A percentile compares a stretch with the other conserved stretches of the same genome.
These are phyloP conservation scores for Tilletia caries DNA, from an alignment of 1,284 basidiomycete genomes.

Conservation along the genomic window DNA sequence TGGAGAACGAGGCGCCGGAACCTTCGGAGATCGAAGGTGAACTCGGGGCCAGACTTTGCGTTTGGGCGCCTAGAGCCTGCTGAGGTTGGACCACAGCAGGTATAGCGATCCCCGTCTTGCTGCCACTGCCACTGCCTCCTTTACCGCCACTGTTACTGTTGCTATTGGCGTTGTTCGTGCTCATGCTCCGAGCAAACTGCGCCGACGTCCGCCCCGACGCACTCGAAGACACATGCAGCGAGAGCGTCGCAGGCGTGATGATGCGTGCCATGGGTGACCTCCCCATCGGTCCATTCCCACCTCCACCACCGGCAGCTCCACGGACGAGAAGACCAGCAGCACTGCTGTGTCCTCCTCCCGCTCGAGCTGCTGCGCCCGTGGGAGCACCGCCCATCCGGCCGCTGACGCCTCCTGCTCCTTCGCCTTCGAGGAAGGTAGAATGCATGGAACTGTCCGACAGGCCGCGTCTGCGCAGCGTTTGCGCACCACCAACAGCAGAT, in stretches of 20 bases:
- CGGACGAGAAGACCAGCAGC: conserved; percentile 4
- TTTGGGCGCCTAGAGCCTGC: too few species aligned
- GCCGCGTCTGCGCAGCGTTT: conserved; percentile 36
- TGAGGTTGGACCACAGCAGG: background rate
- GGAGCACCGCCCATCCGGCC: too few species aligned
- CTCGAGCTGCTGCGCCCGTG: background rate
- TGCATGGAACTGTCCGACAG: conserved; percentile 49
- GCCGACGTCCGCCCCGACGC: conserved; percentile 4
- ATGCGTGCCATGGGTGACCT: conserved; percentile 35
- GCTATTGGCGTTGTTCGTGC: background rate
- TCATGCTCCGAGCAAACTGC: conserved; percentile 5
- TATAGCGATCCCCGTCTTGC: background rate
- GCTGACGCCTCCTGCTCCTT: background rate
- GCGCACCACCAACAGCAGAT: conserved; percentile 20
- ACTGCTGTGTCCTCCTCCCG: background rate
- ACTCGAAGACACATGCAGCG: conserved; percentile 25
- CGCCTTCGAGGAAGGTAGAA: conserved; percentile 43
- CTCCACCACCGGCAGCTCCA: conserved; percentile 4
- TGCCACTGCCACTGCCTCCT: too few species aligned
- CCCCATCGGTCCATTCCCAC: conserved; percentile 19
- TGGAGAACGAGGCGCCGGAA: conserved; percentile 9
- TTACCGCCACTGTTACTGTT: background rate
- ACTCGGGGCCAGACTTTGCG: background rate
- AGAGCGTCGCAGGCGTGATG: conserved; percentile 44
- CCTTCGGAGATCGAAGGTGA: conserved; percentile 17